Evolutionary conservation across 1,284 basidiomycete genomes (phyloP).

Genomic region (Sporisorium exsertum): DNA sequence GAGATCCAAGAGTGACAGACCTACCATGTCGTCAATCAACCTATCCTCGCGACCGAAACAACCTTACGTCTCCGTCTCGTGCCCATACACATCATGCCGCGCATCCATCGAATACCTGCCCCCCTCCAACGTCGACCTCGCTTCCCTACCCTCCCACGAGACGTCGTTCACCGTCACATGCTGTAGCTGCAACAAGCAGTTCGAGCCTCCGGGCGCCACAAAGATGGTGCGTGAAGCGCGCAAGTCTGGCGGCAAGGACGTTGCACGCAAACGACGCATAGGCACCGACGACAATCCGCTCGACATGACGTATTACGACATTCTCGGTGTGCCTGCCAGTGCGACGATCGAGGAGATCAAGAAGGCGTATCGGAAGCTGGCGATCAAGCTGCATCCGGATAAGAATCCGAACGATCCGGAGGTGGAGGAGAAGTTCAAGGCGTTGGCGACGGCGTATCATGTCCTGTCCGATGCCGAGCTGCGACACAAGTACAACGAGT

Average conservation of each 20-base stretch:
- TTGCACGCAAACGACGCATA: slow-evolving; percentile 59
- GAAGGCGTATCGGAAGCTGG: slow-evolving; percentile 92
- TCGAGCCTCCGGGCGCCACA: slow-evolving; percentile 64
- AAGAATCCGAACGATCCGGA: slow-evolving; percentile 92
- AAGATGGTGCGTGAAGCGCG: slow-evolving; percentile 60
- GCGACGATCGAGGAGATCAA: slow-evolving; percentile 89
- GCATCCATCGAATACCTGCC: slow-evolving; percentile 63
- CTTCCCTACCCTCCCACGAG: slow-evolving; percentile 47
- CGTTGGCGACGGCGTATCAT: slow-evolving; percentile 74
- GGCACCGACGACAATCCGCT: slow-evolving; percentile 68
- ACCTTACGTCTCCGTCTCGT: slow-evolving; percentile 55
- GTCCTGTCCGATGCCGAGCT: slow-evolving; percentile 83
- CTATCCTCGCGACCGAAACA: slow-evolving; percentile 63
- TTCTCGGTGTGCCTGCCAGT: slow-evolving; percentile 79
- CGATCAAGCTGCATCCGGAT: slow-evolving; percentile 82
- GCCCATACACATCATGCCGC: slow-evolving; percentile 63
- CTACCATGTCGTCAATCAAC: slow-evolving; percentile 37
- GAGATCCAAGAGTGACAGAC: background rate
- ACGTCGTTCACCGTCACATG: slow-evolving; percentile 66
- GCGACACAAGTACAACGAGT: slow-evolving; percentile 92
- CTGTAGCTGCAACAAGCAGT: slow-evolving; percentile 60
- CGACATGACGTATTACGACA: slow-evolving; percentile 71
- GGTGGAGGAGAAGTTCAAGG: slow-evolving; percentile 81
- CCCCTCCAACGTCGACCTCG: slow-evolving; percentile 44
- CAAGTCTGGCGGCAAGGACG: slow-evolving; percentile 46